Base-by-base conservation (phyloP, 2,329 filamentous ascomycete genomes). In the Trichoderma breve region DNA sequence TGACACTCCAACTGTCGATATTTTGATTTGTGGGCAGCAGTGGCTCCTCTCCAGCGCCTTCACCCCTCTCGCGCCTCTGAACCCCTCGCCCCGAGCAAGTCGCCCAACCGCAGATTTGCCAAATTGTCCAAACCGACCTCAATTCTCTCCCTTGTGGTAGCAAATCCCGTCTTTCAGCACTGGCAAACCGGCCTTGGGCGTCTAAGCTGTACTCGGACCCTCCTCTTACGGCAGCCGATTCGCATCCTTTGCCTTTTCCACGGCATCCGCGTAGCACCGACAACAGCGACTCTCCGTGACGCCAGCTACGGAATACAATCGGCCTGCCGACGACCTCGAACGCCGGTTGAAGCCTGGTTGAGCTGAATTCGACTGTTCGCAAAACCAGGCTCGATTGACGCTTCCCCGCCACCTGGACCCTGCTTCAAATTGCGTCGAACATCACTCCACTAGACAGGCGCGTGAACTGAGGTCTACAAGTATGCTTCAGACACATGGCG, bases 401-500 rank as follows among this genome's bases (percentile, higher is more conserved):
- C 15, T 55, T 61, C 28, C 71, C 64, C 65, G 28, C 66, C 51
- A 51, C 60, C 21, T 28, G 21, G 57, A 15, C 36, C 32, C 66
- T 69, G 55, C 68, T 58, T 24, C 57, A n/a, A 18, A n/a, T 21
- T 64, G 60, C 73, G 72, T 68, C 70, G 71, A 43, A 21, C 58
- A 58, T 53, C 64, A 51, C 63, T 72, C 74, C 77, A 69, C 55
- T 26, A 69, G 57, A 62, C 30, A 70, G 57, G 55, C 67, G 57
- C 57, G 57, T 43, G 30, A 70, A 62, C 67, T 36, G 67, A 61
- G 76, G 76, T 77, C 77, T 78, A 76, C 80, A 81, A 83, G 77
- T 81, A 83, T 83, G 82, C 81, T 81, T 78, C 81, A 81, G 79
- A 81, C 80, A 80, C 80, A 83, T 83, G 81, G 81, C 76, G 81